Percentiles rank a stretch among this genome's conserved stretches.
phyloP scores from a whole-genome alignment of 2,329 filamentous ascomycete genomes.

The Colletotrichum karsti region DNA sequence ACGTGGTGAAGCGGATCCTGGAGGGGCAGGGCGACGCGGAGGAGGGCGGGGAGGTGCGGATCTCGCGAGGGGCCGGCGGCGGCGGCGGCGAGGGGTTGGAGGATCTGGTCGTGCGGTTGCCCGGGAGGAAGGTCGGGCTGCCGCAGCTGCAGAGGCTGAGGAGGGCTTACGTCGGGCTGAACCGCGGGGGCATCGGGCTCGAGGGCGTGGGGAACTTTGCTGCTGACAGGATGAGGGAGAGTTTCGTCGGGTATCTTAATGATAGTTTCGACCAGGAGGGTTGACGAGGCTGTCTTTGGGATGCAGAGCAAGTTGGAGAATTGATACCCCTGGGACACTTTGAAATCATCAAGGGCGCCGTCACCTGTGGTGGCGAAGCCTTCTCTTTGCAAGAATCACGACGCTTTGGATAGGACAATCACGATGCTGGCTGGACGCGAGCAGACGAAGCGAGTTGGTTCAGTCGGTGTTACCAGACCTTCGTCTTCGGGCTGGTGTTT shows the following conservation, averaged over 20 bases:
- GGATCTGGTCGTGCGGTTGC: constrained; percentile 70
- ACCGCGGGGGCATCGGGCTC: constrained; percentile 72
- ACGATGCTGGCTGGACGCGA: no score
- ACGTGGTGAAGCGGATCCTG: constrained; percentile 75
- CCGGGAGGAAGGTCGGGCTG: constrained; percentile 71
- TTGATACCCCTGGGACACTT: constrained; percentile 5
- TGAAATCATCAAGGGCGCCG: no score
- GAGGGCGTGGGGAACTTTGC: constrained; percentile 64
- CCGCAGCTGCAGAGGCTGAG: constrained; percentile 81
- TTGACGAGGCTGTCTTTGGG: constrained; percentile 34
- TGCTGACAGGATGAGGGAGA: constrained; percentile 64
- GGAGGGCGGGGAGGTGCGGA: constrained; percentile 62
- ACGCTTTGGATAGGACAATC: no score
- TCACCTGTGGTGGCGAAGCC: no score
- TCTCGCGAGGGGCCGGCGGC: constrained; percentile 45
- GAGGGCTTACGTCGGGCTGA: constrained; percentile 80
- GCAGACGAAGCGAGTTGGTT: no score
- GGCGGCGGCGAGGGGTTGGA: constrained; percentile 31
- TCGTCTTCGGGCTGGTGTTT: background rate
- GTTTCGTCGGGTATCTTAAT: constrained; percentile 74
- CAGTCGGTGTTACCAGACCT: background rate
- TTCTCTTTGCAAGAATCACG: no score
- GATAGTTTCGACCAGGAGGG: constrained; percentile 69
- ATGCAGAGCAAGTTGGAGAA: background rate
- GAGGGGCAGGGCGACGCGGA: constrained; percentile 77